These are phyloP conservation scores for Catunica adiposa DNA, from an alignment of 2,329 filamentous ascomycete genomes.

Conservation along the genomic window DNA sequence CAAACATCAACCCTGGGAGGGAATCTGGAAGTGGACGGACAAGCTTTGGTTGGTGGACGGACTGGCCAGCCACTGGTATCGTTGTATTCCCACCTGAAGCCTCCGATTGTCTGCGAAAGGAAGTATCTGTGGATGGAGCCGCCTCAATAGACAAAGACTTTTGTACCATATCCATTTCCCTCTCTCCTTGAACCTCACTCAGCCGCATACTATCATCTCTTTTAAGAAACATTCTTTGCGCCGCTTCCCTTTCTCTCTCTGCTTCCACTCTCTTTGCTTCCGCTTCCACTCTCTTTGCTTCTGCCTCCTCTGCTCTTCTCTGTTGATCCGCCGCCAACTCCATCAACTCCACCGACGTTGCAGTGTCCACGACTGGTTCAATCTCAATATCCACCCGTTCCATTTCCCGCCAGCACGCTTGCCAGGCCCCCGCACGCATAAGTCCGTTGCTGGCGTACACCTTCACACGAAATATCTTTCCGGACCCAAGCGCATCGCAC, in stretches of 20 bases:
- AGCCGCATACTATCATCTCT: conserved; percentile 7
- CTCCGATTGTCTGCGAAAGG: neutral
- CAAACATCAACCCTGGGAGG: conserved; percentile 36
- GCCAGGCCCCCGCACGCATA: conserved; percentile 84
- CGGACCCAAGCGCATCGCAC: conserved; percentile 34
- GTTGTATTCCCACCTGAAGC: neutral
- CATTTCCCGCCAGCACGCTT: conserved; percentile 92
- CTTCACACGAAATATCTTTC: conserved; percentile 58
- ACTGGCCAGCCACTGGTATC: neutral
- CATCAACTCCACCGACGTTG: conserved; percentile 43
- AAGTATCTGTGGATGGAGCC: conserved; percentile 3
- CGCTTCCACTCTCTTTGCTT: conserved; percentile 22
- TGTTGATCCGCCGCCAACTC: conserved; percentile 33
- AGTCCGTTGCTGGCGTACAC: conserved; percentile 90
- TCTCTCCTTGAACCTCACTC: conserved; percentile 10
- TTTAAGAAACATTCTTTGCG: conserved; percentile 7
- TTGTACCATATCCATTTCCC: conserved; percentile 1
- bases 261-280: conserved; percentile 23
- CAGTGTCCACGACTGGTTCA: conserved; percentile 50
- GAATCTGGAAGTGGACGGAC: conserved; percentile 23
- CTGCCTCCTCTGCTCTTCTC: conserved; percentile 22
- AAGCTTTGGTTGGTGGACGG: neutral
- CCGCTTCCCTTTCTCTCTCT: conserved; percentile 16
- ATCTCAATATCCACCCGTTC: conserved; percentile 94
- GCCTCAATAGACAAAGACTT: conserved; percentile 7